Conservation (phyloP, 345 rosid species). For the Eucalyptus caleyi region DNA sequence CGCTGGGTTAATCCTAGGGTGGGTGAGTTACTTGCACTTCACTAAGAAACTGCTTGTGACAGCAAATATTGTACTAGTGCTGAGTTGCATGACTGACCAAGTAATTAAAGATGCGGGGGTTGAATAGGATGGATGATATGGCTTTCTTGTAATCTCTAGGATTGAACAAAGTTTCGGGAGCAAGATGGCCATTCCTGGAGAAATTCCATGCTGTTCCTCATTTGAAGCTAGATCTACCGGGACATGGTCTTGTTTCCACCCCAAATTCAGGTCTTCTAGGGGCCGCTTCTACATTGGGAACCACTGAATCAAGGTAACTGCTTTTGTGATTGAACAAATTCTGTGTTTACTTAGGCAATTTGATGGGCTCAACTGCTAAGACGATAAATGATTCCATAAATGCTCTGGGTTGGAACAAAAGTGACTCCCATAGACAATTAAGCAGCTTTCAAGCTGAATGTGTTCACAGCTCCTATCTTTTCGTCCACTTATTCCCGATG, state of each 20-base stretch:
- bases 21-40: not conserved
- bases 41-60: not conserved
- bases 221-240: slow-evolving; percentile 24
- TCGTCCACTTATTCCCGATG: not conserved
- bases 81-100: not conserved
- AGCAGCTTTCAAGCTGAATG: not conserved
- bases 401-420: not conserved
- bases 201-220: slow-evolving; percentile 25
- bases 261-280: slow-evolving; percentile 19
- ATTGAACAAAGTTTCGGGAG: not conserved
- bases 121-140: not conserved
- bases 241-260: not conserved
- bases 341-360: not conserved
- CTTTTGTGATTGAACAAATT: not conserved
- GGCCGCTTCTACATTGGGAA: slow-evolving; percentile 14
- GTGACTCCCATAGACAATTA: not conserved
- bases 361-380: not conserved
- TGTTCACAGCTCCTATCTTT: not conserved
- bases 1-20: not conserved
- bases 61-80: not conserved
- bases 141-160: not conserved
- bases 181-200: slow-evolving; percentile 28
- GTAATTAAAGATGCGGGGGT: not conserved
- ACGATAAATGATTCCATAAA: not conserved
- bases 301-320: slow-evolving; percentile 23